Base-by-base conservation (phyloP, 2,329 filamentous ascomycete genomes). In the Dissoconium aciculare region DNA sequence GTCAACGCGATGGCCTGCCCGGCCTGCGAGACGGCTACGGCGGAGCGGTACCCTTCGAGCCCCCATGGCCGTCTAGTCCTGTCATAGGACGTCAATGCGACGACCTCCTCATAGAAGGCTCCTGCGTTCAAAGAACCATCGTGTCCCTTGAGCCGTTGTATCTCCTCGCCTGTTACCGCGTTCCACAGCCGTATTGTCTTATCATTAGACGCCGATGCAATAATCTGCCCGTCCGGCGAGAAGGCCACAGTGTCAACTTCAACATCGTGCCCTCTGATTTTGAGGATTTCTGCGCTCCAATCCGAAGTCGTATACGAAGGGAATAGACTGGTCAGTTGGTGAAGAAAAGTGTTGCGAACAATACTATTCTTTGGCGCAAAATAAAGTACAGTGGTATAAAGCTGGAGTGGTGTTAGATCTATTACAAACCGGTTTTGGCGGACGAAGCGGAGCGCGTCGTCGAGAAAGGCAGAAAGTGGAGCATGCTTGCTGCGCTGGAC, bases 321-420 rank as follows among this genome's bases (percentile, higher is more conserved):
- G 19, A 23, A 23, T 23, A 23, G 8, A 23, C 8, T 23, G 8
- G 19, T 8, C 8, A 23, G 8, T 23, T 41, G 17, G 15, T 28
- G 14, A 15, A 32, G 6, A 38, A 50, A 54, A 4, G 29, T 28
- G 17, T 39, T 39, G 29, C 45, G 37, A 15, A 56, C 36, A 9
- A 47, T 34, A 29, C 44, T 50, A 9, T 13, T 31, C 32, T 23
- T 28, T 14, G 53, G 54, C 14, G 41, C 36, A 34, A 56, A 58
- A 10, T 51, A 26, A 1, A 57, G 34, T 4, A 49, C 55, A 6
- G 47, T 48, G 14, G 11, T 43, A 36, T 58, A 57, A 11, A 52
- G 26, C 37, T 58, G 52, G 14, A 59, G 50, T 8, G 56, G 56
- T 8, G 46, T 44, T 23, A 30, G 28, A 19, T 52, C 40, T 19